Base-by-base conservation (phyloP, 2,329 filamentous ascomycete species). In the Amauroascus verrucosus region DNA sequence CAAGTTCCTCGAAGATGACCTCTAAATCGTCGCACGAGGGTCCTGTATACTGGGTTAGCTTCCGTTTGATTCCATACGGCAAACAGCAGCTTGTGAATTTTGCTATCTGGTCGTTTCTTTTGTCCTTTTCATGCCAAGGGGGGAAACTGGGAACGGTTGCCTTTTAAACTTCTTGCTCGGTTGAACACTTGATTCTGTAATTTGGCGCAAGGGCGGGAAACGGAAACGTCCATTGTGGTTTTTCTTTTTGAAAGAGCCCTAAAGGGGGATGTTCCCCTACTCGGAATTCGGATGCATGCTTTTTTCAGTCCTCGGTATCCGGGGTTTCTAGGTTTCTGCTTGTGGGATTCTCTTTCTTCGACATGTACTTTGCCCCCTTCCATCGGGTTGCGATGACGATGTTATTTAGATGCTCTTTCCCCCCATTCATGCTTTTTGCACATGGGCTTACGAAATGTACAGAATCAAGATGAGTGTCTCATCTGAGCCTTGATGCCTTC, bases 1-100 rank as follows among this genome's bases (percentile, higher is more conserved):
- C 77, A 95, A 95, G 72, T 97, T 93, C 73, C 79, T 97, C 61
- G 91, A 97, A 71, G 91, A 97, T 67, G 91, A 96, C 71, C 80
- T 95, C 69, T 83, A 67, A 70, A 56, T 38, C 1, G 20, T 16
- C 7, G 22, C 13, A 5, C 2, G n/a, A 26, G 22, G 26, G 4
- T 5, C 28, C n/a, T 20, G 20, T 47, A n/a, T 6, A 24, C 8
- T 35, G 7, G 22, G 37, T 9, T 9, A 24, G 13, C 14, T 18
- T 41, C 8, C 6, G 8, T 3, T 43, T 40, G 18, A 18, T 16
- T 41, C 38, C n/a, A n/a, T n/a, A n/a, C 2, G n/a, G 3, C 14
- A 18, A 8, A 18, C 6, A 13, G 8, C 4, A 14, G 11, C n/a
- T n/a, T 9, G 35, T 6, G 8, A 18, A 38, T 18, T 38, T 38